Evolutionary conservation across 2,329 filamentous ascomycete genomes (phyloP).

Genomic region (Pseudogymnoascus sp.): DNA sequence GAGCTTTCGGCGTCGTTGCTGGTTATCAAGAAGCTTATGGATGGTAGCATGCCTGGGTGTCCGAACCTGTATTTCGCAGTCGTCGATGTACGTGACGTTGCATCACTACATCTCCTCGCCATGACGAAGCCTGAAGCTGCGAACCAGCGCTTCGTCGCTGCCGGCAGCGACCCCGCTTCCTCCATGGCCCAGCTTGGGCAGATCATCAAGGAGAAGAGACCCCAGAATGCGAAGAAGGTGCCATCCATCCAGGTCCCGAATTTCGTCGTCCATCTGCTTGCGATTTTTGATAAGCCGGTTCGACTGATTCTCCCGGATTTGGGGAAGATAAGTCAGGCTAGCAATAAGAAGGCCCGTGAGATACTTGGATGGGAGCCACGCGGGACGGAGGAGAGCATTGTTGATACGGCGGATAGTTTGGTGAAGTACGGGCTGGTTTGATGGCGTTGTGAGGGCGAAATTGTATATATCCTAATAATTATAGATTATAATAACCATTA

Average conservation of each 20-base stretch:
- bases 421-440: slow-evolving; percentile 8
- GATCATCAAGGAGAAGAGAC: slow-evolving; percentile 19
- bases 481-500: background rate
- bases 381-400: slow-evolving; percentile 9
- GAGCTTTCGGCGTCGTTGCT: slow-evolving; percentile 22
- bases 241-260: slow-evolving; percentile 9
- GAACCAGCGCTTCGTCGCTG: slow-evolving; percentile 23
- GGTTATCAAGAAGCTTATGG: slow-evolving; percentile 24
- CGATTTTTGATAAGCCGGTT: background rate
- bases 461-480: background rate
- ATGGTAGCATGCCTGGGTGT: slow-evolving; percentile 25
- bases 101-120: slow-evolving; percentile 25
- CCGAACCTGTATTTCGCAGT: slow-evolving; percentile 22
- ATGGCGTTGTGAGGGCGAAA: background rate
- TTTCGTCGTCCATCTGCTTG: background rate
- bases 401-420: slow-evolving; percentile 11
- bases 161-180: slow-evolving; percentile 8
- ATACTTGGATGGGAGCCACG: slow-evolving; percentile 7
- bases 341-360: slow-evolving; percentile 6
- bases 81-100: slow-evolving; percentile 30
- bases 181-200: slow-evolving; percentile 21
- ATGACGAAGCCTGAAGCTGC: slow-evolving; percentile 24
- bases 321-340: background rate
- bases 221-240: slow-evolving; percentile 5
- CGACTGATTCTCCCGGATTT: background rate